Percentiles rank a stretch among this genome's conserved stretches.
These are phyloP conservation scores for Oryza glaberrima DNA, from an alignment of 176 grass and related monocot genomes.

Conservation along the genomic window DNA sequence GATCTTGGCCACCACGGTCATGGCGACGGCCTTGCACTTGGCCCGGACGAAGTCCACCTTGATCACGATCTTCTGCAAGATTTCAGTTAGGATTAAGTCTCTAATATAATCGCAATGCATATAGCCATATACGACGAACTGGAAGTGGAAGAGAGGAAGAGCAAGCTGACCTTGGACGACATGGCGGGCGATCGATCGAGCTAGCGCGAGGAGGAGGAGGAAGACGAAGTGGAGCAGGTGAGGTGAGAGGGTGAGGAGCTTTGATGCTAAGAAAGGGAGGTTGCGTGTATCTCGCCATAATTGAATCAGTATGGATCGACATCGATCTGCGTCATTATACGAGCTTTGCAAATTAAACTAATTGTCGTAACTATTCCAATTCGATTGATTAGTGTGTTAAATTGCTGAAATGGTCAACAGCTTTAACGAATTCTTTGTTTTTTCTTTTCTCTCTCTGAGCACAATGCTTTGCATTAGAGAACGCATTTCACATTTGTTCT, in stretches of 20 bases:
- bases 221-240: no score
- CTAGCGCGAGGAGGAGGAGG: background rate
- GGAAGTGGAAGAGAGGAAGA: no score
- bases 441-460: background rate
- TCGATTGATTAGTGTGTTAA: background rate
- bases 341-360: background rate
- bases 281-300: background rate
- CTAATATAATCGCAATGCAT: background rate
- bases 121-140: background rate
- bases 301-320: background rate
- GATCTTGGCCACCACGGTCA: slow-evolving; percentile 44
- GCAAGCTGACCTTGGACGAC: background rate
- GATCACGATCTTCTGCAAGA: slow-evolving; percentile 75
- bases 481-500: background rate
- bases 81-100: background rate
- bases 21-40: slow-evolving; percentile 54
- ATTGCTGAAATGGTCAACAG: background rate
- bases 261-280: background rate
- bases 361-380: background rate
- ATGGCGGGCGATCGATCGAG: background rate
- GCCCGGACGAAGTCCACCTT: slow-evolving; percentile 52
- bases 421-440: background rate
- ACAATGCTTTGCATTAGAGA: background rate
- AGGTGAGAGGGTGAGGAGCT: no score
- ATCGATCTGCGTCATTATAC: background rate